Base-by-base conservation (phyloP, 495 filamentous ascomycete species). In the Penicillium angulare region DNA sequence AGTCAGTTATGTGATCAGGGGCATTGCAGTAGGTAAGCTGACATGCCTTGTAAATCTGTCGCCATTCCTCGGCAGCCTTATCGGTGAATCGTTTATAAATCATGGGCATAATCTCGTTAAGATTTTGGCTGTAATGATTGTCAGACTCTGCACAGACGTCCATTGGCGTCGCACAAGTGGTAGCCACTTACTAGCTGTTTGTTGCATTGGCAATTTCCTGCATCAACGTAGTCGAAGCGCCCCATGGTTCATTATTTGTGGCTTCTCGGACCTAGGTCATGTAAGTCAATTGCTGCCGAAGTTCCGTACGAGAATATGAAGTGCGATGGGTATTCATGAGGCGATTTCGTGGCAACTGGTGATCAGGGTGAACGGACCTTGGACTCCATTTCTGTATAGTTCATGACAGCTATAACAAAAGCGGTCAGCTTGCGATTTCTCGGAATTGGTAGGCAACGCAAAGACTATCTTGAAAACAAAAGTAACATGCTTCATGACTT, bases 31-130 rank as follows among this genome's bases (percentile, higher is more conserved):
- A 41, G 20, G 0, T 35, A 29, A 10, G 20, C 26, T 16, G 27
- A 18, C 39, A 10, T 59, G 86, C 85, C 79, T 99, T 99, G 77
- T 97, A 99, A 52, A 97, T 99, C 67, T 99, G 93, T 54, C 95
- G 84, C 93, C 93, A 99, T 69, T 99, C 93, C 65, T 99, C 93
- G 36, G 95, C 91, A 16, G 89, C 79, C 74, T 99, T 99, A 65
- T 99, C 93, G 46, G 93, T 99, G 63, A 99, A 99, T 40, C 93
- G 87, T 64, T 95, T 95, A 77, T 99, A 99, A 58, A 99, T 96
- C 89, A 99, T 89, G 39, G 93, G 93, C 93, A 99, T 99, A 65
- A 99, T 97, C 69, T 99, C 93, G 66, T 96, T 97, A 27, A 99
- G 87, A 33, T 91, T 79, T 83, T 96, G 90, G 64, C 93, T 98